These are phyloP conservation scores for Aspergillus nidulans DNA, from an alignment of 495 filamentous ascomycete genomes.

Conservation along the genomic window DNA sequence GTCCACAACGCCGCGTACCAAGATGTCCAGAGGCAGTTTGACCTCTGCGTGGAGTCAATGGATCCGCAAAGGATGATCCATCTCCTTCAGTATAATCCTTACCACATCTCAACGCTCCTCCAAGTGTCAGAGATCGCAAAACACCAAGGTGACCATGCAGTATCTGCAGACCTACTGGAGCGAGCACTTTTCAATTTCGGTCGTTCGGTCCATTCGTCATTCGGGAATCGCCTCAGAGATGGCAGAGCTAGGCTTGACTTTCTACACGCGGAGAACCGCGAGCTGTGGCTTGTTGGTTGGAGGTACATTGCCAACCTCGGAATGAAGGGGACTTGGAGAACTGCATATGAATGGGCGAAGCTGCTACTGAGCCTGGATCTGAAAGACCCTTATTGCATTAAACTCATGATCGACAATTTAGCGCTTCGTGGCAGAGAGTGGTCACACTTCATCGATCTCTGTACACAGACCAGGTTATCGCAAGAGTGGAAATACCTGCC, in stretches of 20 bases:
- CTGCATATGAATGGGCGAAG: constrained; percentile 89
- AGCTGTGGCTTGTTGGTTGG: constrained; percentile 87
- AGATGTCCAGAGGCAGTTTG: constrained; percentile 70
- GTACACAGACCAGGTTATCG: constrained; percentile 52
- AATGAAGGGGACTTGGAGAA: constrained; percentile 90
- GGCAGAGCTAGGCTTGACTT: constrained; percentile 81
- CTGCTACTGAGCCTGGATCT: constrained; percentile 71
- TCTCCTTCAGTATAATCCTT: constrained; percentile 68
- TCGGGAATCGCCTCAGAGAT: constrained; percentile 66
- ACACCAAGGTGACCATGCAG: constrained; percentile 79
- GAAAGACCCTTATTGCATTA: constrained; percentile 79
- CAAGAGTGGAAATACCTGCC: constrained; percentile 45
- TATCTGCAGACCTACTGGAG: constrained; percentile 84
- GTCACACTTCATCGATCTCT: constrained; percentile 68
- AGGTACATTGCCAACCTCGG: constrained; percentile 78
- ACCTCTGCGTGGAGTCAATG: constrained; percentile 72
- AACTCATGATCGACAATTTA: constrained; percentile 73
- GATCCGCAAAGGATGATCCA: constrained; percentile 68
- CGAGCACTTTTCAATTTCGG: constrained; percentile 91
- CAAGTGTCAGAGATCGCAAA: constrained; percentile 90
- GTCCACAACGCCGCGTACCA: constrained; percentile 75
- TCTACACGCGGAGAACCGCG: constrained; percentile 73
- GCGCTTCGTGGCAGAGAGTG: constrained; percentile 76
- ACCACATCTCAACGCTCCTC: constrained; percentile 88
- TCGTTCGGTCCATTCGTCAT: constrained; percentile 74